Base-by-base conservation (phyloP, 352 stramenopile genomes). In the Paralagenidium karlingii region DNA sequence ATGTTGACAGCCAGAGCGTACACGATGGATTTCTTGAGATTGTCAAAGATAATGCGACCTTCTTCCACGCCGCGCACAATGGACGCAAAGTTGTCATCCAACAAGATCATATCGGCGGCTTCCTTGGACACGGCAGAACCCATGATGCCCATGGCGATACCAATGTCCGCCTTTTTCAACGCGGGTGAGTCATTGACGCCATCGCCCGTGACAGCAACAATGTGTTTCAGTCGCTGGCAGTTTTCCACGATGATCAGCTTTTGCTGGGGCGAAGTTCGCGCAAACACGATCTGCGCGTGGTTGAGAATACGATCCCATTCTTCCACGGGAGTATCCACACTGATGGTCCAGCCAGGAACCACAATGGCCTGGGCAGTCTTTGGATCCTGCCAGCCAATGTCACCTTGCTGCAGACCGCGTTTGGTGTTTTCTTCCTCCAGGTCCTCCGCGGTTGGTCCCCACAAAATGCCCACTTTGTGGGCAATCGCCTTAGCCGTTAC, bases 181-280 rank as follows among this genome's bases (percentile, higher is more conserved):
- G 94, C 94, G 16, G 95, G 94, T 16, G 94, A 91, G 58, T 99
- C 94, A 51, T 99, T 99, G 11, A 99, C 94, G 58, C 95, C 94
- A 57, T 99, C 95, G 21, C 95, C 94, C n/a, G 92, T 98, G 49
- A 98, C 91, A 10, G 84, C 88, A 6, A 96, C 81, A 24, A 97
- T 83, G 27, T 95, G 69, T 8, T 84, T 86, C 19, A 54, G 55
- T 11, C 74, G 59, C 51, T 95, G 77, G 40, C 70, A 80, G 40
- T 91, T 86, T 31, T 95, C 80, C 3, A 99, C 94, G 52, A 98
- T 98, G 38, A 80, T 77, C 6, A 96, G 60, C 67, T 97, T 97
- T 43, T 97, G 77, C 48, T 97, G 67, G 8, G 95, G 94, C 11
- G 81, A 96, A 2, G 91, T 94, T 45, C 94, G 82, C 10, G 94